Conservation (phyloP, 75 land plant genomes). For the Selaginella tamariscina region DNA sequence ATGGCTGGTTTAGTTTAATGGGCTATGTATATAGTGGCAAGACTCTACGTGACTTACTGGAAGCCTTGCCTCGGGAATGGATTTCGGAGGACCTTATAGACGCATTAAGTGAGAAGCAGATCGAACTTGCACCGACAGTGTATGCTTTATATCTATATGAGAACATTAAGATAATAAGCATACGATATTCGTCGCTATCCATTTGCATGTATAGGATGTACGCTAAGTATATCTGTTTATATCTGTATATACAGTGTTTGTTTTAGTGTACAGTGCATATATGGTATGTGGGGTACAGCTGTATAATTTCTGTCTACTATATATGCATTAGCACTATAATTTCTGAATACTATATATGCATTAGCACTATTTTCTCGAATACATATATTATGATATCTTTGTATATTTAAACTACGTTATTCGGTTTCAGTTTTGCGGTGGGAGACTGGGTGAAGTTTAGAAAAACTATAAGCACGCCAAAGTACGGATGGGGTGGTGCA, state of each 20-base stretch:
- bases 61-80: conserved; percentile 86
- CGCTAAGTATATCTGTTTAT: too few relatives aligned
- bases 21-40: conserved; percentile 43
- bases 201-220: too few relatives aligned
- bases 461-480: neutral
- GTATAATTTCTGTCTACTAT: too few relatives aligned
- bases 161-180: neutral
- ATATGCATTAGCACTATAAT: too few relatives aligned
- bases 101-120: conserved; percentile 44
- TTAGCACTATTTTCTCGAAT: too few relatives aligned
- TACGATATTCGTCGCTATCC: too few relatives aligned
- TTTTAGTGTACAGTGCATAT: too few relatives aligned
- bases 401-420: too few relatives aligned
- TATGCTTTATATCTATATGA: conserved; percentile 17
- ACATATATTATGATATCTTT: too few relatives aligned
- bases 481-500: conserved; percentile 4
- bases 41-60: conserved; percentile 70
- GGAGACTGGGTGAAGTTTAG: neutral
- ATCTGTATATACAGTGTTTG: too few relatives aligned
- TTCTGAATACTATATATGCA: too few relatives aligned
- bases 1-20: neutral
- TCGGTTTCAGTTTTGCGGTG: neutral
- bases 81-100: conserved; percentile 84
- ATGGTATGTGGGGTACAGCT: too few relatives aligned
- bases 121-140: conserved; percentile 65